Evolutionary conservation across 2,329 filamentous ascomycete species (phyloP).

Genomic region (Talaromyces marneffei): DNA sequence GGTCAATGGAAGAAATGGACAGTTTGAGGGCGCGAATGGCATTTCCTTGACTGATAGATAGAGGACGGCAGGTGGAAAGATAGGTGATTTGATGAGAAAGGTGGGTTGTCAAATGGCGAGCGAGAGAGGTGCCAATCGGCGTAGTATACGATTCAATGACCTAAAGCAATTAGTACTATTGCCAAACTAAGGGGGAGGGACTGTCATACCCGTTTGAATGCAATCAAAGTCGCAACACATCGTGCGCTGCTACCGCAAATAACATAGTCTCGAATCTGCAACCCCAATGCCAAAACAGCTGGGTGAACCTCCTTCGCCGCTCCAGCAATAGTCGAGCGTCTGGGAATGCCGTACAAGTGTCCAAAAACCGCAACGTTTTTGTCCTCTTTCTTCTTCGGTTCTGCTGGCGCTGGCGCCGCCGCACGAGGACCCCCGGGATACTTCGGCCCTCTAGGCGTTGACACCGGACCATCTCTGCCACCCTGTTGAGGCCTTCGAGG

Average conservation of each 20-base stretch:
- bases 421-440: constrained; percentile 24
- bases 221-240: constrained; percentile 78
- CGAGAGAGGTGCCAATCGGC: constrained; percentile 74
- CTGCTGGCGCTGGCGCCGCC: constrained; percentile 33
- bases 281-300: constrained; percentile 72
- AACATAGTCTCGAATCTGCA: constrained; percentile 84
- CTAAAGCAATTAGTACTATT: constrained; percentile 40
- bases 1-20: constrained; percentile 83
- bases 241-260: constrained; percentile 86
- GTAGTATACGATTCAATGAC: constrained; percentile 92
- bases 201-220: constrained; percentile 70
- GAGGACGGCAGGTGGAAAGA: constrained; percentile 84
- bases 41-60: constrained; percentile 96
- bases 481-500: not conserved
- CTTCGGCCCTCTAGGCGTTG: constrained; percentile 28
- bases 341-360: constrained; percentile 72
- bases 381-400: constrained; percentile 54
- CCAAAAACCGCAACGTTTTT: constrained; percentile 73
- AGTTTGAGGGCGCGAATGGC: constrained; percentile 93
- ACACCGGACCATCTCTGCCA: constrained; percentile 17
- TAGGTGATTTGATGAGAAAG: constrained; percentile 95
- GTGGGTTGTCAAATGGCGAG: constrained; percentile 85
- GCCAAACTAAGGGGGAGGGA: constrained; percentile 1
- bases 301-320: constrained; percentile 73
- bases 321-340: constrained; percentile 57